Base-by-base conservation (phyloP, 1,284 basidiomycete species). In the Chiua sp. region DNA sequence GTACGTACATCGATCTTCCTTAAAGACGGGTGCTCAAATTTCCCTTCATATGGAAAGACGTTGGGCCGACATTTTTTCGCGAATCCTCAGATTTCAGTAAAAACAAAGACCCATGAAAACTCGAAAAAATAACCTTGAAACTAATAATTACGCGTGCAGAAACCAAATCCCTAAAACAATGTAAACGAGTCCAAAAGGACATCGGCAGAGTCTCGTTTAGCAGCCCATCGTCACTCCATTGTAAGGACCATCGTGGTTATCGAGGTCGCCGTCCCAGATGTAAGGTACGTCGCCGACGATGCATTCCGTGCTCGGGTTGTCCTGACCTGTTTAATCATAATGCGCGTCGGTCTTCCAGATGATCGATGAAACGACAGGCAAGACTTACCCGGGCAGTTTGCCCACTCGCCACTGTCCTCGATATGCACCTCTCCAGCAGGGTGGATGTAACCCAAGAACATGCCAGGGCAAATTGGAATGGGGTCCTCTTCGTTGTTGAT, bases 361-460 rank as follows among this genome's bases (percentile, higher is more conserved):
- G 35, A 32, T 10, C 12, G 7, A n/a, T 22, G 16, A 28, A 13
- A 53, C n/a, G 1, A 20, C 18, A 22, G 3, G 30, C 44, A 6
- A 26, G 23, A 37, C 59, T 59, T 47, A 82, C 82, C 81, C 0
- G 81, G 76, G 62, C 85, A 85, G 1, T 67, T 65, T 33, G 73
- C 71, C 84, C 86, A 88, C 39, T 75, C 72, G 3, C 73, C 75
- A 5, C 75, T 77, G 51, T 79, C 78, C 57, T 78, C 62, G 49
- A 88, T 87, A 62, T 88, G 87, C 20, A 83, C 75, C 71, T 90
- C 87, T 3, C 87, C 87, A 2, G 78, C 75, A 0, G 83, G 77
- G 62, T 89, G 88, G 30, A 77, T 77, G 72, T 74, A 90, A 7
- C 80, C 86, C 35, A 87, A 62, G 68, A 78, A 80, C 62, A 65